Evolutionary conservation across 805 yeast genomes (phyloP).

Genomic region (Blastobotrys muscicola): DNA sequence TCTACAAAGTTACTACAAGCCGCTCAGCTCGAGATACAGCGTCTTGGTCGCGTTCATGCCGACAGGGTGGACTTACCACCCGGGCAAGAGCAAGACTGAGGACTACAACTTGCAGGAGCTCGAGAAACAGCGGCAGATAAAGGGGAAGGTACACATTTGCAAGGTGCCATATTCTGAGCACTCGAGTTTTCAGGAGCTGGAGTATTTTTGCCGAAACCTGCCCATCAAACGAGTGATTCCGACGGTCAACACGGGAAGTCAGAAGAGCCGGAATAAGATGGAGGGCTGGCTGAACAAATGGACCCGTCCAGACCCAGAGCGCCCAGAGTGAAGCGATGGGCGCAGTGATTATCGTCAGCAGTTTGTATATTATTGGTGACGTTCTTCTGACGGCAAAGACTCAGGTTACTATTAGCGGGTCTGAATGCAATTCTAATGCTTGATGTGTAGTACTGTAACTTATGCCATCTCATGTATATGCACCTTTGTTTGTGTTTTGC

Average conservation of each 20-base stretch:
- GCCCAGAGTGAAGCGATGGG: too few relatives aligned
- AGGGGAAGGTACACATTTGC: conserved; percentile 38
- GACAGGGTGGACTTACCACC: conserved; percentile 78
- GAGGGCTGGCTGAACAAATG: background rate
- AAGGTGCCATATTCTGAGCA: conserved; percentile 89
- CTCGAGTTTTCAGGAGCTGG: conserved; percentile 75
- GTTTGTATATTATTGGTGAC: too few relatives aligned
- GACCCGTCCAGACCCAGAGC: too few relatives aligned
- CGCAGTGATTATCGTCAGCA: too few relatives aligned
- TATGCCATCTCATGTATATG: too few relatives aligned
- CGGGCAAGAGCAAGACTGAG: conserved; percentile 12
- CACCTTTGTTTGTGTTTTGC: too few relatives aligned
- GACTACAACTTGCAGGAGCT: conserved; percentile 11
- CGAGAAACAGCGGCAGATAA: conserved; percentile 17
- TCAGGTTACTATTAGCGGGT: too few relatives aligned
- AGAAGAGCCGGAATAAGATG: conserved; percentile 1
- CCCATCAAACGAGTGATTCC: conserved; percentile 53
- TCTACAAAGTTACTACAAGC: conserved; percentile 42
- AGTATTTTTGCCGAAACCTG: conserved; percentile 49
- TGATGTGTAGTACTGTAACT: too few relatives aligned
- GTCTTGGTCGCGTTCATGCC: conserved; percentile 69
- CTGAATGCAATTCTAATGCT: too few relatives aligned
- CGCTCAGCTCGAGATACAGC: conserved; percentile 39
- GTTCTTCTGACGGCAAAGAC: too few relatives aligned
- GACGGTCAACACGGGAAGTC: conserved; percentile 44